Evolutionary conservation across 768 basidiomycete genomes (phyloP).

Genomic region (Psilocybe sp.): DNA sequence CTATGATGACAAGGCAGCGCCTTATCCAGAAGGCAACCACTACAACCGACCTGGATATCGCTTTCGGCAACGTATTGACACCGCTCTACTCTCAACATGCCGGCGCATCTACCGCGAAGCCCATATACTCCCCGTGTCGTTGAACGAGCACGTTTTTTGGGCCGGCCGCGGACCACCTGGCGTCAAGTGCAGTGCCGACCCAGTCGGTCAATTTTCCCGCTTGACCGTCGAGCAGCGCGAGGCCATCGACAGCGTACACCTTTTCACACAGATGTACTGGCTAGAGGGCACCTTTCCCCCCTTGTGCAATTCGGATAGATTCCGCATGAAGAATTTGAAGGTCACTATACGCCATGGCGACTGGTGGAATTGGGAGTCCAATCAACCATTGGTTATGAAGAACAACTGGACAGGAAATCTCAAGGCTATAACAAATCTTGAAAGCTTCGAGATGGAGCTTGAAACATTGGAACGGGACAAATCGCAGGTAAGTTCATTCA

Average conservation of each 20-base stretch:
- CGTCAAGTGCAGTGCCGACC: neutral
- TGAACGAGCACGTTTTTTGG: constrained; percentile 13
- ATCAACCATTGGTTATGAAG: neutral
- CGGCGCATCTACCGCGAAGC: constrained; percentile 9
- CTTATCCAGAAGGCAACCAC: constrained; percentile 4
- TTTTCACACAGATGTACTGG: constrained; percentile 8
- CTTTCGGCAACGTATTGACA: constrained; percentile 6
- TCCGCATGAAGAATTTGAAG: constrained; percentile 1
- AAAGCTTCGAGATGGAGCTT: constrained; percentile 6
- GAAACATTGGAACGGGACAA: constrained; percentile 9
- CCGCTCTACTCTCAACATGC: constrained; percentile 8
- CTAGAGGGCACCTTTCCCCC: neutral
- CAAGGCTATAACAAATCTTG: neutral
- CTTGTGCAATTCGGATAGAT: neutral
- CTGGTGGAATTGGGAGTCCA: constrained; percentile 10
- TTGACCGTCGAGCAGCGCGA: constrained; percentile 6
- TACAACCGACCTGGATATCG: constrained; percentile 6
- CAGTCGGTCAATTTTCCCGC: neutral
- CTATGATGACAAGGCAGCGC: constrained; percentile 8
- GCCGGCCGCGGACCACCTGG: neutral
- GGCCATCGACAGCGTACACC: constrained; percentile 6
- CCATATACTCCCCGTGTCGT: constrained; percentile 8
- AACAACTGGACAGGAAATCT: constrained; percentile 2
- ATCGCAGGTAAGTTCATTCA: constrained; percentile 3
- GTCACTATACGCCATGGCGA: constrained; percentile 12